Conservation (phyloP, 768 basidiomycete genomes). For the Phaeotremella fagi region DNA sequence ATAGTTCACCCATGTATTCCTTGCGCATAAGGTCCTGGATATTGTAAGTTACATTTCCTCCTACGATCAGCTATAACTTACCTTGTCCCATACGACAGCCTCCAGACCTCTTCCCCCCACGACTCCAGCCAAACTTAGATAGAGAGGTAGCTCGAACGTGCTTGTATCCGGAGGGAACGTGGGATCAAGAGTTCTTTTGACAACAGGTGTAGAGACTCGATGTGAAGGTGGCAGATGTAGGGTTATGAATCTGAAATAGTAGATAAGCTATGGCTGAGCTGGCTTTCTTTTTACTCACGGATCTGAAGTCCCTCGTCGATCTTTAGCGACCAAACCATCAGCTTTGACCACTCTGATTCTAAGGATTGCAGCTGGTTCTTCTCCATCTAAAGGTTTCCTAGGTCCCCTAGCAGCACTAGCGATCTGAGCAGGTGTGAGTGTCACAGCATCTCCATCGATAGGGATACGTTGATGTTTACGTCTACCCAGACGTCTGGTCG, state of each 20-base stretch:
- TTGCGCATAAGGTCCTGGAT: conserved; percentile 65
- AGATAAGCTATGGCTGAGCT: background rate
- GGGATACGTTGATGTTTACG: conserved; percentile 9
- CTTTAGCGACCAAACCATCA: conserved; percentile 42
- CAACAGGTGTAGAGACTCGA: conserved; percentile 68
- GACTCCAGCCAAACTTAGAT: conserved; percentile 60
- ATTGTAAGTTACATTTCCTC: background rate
- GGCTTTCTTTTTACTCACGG: conserved; percentile 34
- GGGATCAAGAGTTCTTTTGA: conserved; percentile 69
- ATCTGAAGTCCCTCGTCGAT: conserved; percentile 43
- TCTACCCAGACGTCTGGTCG: background rate
- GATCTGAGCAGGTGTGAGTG: conserved; percentile 24
- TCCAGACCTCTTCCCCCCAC: conserved; percentile 56
- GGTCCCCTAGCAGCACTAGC: conserved; percentile 36
- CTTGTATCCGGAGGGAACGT: conserved; percentile 63
- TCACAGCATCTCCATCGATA: background rate
- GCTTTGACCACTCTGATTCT: conserved; percentile 45
- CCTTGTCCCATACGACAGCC: conserved; percentile 90
- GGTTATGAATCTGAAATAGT: conserved; percentile 28
- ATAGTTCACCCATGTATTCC: conserved; percentile 88
- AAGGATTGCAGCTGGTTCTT: conserved; percentile 39
- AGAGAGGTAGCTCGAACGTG: conserved; percentile 85
- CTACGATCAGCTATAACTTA: conserved; percentile 4
- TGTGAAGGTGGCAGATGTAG: conserved; percentile 67
- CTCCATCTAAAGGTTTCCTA: conserved; percentile 44